Evolutionary conservation across 805 yeast genomes (phyloP).

Genomic region (Metschnikowia aberdeeniae): DNA sequence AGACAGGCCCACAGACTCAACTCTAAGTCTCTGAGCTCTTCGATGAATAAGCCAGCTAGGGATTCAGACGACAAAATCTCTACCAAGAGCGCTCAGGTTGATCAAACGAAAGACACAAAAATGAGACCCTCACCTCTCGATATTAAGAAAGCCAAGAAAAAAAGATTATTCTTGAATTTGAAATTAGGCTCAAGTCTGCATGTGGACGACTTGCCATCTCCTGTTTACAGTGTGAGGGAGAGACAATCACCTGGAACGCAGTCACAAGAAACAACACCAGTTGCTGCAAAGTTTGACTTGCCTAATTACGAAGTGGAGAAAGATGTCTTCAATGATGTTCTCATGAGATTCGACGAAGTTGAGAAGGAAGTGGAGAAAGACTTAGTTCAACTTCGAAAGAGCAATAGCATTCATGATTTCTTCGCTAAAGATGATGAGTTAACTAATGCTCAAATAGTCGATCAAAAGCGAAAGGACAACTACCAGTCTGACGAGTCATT

Average conservation of each 20-base stretch:
- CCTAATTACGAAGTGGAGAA: conserved; percentile 15
- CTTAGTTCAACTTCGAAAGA: conserved; percentile 7
- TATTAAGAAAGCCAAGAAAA: neutral
- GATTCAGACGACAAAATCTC: neutral
- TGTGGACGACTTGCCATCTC: conserved; percentile 4
- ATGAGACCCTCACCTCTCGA: neutral
- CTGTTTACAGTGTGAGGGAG: conserved; percentile 8
- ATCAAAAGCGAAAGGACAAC: conserved; percentile 33
- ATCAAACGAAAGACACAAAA: neutral
- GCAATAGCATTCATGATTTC: conserved; percentile 16
- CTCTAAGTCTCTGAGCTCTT: conserved; percentile 4
- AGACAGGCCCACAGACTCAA: conserved; percentile 3
- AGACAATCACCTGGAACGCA: neutral
- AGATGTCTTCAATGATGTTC: conserved; percentile 15
- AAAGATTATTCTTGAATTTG: conserved; percentile 2
- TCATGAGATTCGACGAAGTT: conserved; percentile 16
- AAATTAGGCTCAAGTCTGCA: conserved; percentile 2
- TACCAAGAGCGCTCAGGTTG: neutral
- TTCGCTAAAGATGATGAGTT: conserved; percentile 42
- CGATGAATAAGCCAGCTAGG: neutral
- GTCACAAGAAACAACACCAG: neutral
- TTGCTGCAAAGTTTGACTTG: conserved; percentile 7
- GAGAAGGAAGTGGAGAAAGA: conserved; percentile 17
- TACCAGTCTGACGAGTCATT: conserved; percentile 16
- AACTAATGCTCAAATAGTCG: conserved; percentile 37